Evolutionary conservation across 805 yeast species (phyloP).

Genomic region (Torulaspora maleeae): DNA sequence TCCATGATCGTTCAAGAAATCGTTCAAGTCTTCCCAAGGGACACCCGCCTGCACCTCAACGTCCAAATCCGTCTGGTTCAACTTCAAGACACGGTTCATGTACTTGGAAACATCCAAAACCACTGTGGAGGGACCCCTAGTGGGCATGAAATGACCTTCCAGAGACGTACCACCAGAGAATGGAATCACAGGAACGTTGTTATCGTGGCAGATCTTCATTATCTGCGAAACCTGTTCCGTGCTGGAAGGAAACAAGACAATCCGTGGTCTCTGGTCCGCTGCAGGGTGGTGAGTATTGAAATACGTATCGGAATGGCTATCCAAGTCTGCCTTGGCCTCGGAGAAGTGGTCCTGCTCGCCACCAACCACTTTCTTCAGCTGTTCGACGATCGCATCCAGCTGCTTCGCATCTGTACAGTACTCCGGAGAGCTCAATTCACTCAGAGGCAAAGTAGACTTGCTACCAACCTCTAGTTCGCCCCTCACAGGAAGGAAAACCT

Average conservation of each 20-base stretch:
- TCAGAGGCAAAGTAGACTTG: slow-evolving; percentile 17
- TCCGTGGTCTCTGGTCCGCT: slow-evolving; percentile 52
- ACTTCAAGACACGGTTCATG: slow-evolving; percentile 52
- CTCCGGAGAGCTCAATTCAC: slow-evolving; percentile 20
- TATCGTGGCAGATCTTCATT: slow-evolving; percentile 56
- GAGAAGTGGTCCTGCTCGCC: slow-evolving; percentile 34
- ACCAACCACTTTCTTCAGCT: slow-evolving; percentile 40
- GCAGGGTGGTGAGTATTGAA: slow-evolving; percentile 60
- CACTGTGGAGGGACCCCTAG: slow-evolving; percentile 61
- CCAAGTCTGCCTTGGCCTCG: slow-evolving; percentile 39
- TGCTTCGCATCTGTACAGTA: slow-evolving; percentile 39
- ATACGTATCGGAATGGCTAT: slow-evolving; percentile 54
- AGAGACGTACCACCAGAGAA: slow-evolving; percentile 74
- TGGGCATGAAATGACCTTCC: slow-evolving; percentile 76
- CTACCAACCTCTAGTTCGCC: background rate
- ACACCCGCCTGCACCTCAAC: slow-evolving; percentile 73
- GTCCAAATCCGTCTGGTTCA: slow-evolving; percentile 64
- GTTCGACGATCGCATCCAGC: slow-evolving; percentile 39
- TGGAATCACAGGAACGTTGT: slow-evolving; percentile 68
- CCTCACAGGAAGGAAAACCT: background rate
- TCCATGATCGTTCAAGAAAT: slow-evolving; percentile 44
- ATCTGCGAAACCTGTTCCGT: slow-evolving; percentile 65
- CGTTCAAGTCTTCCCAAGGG: slow-evolving; percentile 69
- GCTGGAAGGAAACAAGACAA: slow-evolving; percentile 56
- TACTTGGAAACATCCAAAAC: slow-evolving; percentile 51